Evolutionary conservation across 805 yeast species (phyloP).

Genomic region (Kuraishia molischiana): DNA sequence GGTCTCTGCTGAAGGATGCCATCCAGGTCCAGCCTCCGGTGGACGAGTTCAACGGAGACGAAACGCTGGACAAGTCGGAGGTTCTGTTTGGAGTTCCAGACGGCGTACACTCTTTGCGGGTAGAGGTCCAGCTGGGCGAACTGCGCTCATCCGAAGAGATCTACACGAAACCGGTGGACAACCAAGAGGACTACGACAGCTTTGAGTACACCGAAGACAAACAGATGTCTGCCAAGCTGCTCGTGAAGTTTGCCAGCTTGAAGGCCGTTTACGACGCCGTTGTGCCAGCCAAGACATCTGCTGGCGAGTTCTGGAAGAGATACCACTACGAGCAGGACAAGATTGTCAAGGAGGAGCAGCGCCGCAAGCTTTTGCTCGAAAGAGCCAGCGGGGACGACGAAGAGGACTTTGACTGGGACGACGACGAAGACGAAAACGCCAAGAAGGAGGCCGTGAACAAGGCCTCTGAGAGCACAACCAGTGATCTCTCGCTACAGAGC

Average conservation of each 20-base stretch:
- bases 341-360: conserved; percentile 51
- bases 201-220: conserved; percentile 35
- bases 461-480: conserved; percentile 20
- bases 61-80: conserved; percentile 19
- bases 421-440: conserved; percentile 36
- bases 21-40: conserved; percentile 19
- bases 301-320: conserved; percentile 63
- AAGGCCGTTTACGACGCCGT: conserved; percentile 44
- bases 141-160: conserved; percentile 39
- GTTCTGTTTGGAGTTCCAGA: conserved; percentile 35
- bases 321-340: conserved; percentile 47
- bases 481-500: conserved; percentile 28
- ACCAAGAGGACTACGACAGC: conserved; percentile 23
- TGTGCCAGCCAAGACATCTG: conserved; percentile 56
- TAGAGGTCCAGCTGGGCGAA: conserved; percentile 53
- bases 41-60: conserved; percentile 7
- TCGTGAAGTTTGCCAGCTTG: conserved; percentile 41
- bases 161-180: conserved; percentile 23
- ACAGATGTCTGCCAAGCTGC: conserved; percentile 28
- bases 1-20: conserved; percentile 35
- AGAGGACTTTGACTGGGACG: conserved; percentile 43
- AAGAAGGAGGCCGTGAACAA: conserved; percentile 5
- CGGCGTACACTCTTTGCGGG: conserved; percentile 36
- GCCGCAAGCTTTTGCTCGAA: conserved; percentile 53
- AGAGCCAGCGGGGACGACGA: conserved; percentile 27